Evolutionary conservation across 2,329 filamentous ascomycete genomes (phyloP).

Genomic region (Neonectria magnoliae): DNA sequence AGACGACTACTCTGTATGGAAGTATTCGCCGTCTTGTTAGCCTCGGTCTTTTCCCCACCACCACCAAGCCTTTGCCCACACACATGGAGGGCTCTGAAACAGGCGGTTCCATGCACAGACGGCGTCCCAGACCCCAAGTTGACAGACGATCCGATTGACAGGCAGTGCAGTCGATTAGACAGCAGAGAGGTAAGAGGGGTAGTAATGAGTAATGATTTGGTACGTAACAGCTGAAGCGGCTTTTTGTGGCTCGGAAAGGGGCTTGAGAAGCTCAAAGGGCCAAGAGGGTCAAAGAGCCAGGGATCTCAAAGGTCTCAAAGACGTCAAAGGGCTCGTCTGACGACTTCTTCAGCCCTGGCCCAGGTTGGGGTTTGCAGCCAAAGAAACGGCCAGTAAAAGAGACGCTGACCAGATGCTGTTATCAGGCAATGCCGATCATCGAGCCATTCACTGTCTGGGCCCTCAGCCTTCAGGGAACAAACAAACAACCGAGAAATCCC

Average conservation of each 20-base stretch:
- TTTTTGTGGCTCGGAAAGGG: not conserved
- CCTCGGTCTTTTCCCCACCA: not conserved
- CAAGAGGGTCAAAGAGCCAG: too few species aligned
- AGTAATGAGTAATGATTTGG: too few species aligned
- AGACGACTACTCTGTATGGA: not conserved
- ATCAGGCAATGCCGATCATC: slow-evolving; percentile 13
- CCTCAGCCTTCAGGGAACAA: not conserved
- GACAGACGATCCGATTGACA: not conserved
- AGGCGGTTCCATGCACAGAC: slow-evolving; percentile 19
- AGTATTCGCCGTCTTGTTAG: not conserved
- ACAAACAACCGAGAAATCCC: not conserved
- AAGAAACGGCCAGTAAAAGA: not conserved
- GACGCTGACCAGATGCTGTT: not conserved
- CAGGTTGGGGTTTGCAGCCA: not conserved
- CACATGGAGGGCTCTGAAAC: slow-evolving; percentile 20
- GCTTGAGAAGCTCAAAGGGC: not conserved
- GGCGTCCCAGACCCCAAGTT: not conserved
- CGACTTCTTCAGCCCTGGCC: slow-evolving; percentile 2
- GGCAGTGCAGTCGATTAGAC: not conserved
- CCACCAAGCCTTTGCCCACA: slow-evolving; percentile 8
- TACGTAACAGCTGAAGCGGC: not conserved
- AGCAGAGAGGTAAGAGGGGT: not conserved
- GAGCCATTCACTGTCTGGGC: slow-evolving; percentile 7
- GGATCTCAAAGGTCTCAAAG: not conserved
- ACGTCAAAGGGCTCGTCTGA: not conserved